These are phyloP conservation scores for Spathaspora boniae DNA, from an alignment of 805 yeast genomes.

Conservation along the genomic window DNA sequence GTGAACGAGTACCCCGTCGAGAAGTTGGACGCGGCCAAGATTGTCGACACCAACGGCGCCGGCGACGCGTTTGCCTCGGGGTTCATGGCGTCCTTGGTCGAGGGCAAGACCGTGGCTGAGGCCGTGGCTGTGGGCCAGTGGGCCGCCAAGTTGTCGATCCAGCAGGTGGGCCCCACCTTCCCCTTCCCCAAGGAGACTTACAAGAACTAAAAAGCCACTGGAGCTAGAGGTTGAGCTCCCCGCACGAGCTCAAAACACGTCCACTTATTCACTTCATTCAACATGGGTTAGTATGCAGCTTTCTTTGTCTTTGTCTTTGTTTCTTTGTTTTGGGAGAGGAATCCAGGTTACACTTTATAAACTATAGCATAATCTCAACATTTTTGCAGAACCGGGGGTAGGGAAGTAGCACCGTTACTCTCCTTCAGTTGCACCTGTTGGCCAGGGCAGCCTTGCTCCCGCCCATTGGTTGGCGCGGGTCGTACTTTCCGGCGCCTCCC, in stretches of 20 bases:
- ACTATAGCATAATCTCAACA: constrained; percentile 13
- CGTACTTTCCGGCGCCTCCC: too few species aligned
- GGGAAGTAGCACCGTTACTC: too few species aligned
- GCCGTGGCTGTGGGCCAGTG: constrained; percentile 88
- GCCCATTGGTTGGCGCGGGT: too few species aligned
- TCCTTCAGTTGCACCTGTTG: too few species aligned
- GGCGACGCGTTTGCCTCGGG: constrained; percentile 99
- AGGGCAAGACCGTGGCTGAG: constrained; percentile 58
- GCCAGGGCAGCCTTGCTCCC: too few species aligned
- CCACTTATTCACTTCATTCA: constrained; percentile 17
- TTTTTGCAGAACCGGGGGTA: constrained; percentile 5
- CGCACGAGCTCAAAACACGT: not conserved
- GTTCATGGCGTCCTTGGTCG: constrained; percentile 82
- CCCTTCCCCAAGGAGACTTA: constrained; percentile 72
- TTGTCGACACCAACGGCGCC: constrained; percentile 96
- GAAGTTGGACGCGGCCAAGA: constrained; percentile 59
- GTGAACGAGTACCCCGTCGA: constrained; percentile 63
- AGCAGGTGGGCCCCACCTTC: constrained; percentile 91
- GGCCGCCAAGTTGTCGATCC: constrained; percentile 90
- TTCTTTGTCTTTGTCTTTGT: constrained; percentile 7
- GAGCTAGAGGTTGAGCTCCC: not conserved
- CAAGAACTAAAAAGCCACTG: constrained; percentile 1
- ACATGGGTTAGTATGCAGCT: constrained; percentile 15
- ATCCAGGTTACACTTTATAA: constrained; percentile 3
- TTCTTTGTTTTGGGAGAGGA: constrained; percentile 3